Evolutionary conservation across 2,329 filamentous ascomycete genomes (phyloP), one percentile per base, ranked within the genome.

Genomic region (Monosporascus ibericus): DNA sequence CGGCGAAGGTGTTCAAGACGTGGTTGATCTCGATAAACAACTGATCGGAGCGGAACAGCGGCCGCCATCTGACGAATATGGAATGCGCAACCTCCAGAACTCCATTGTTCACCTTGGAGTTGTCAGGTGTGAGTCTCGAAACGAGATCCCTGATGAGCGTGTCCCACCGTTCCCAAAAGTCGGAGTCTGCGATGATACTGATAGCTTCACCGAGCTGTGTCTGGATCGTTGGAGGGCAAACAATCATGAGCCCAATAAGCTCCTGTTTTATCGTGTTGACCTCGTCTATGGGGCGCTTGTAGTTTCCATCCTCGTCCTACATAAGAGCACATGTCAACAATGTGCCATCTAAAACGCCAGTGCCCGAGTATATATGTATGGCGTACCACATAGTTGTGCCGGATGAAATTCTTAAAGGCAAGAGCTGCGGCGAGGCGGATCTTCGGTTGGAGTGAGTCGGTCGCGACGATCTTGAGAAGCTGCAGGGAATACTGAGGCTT

Each of bases 341-440:
- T 34, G 30, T 11, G 30, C 30, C 30, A 34, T 34, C 30, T 11
- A 14, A 34, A 34, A 14, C 30, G 5, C 30, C 9, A 34, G 30
- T 5, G 30, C 30, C 30, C 30, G 30, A 5, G 11, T 2, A 34
- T 34, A 3, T 34, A 34, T 34, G 30, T 34, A 34, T 34, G 30
- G 30, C 82, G 61, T 72, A 87, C 85, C 63, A 90, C 89, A 84
- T 95, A 99, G 77, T 91, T 94, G 67, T 88, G 84, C 71, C 88
- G 88, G 66, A 99, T 91, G 71, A 96, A 95, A 76, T 99, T 99
- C 75, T 99, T 99, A 82, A 99, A 99, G 75, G 89, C 94, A 55
- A 99, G 80, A 27, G 94, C 90, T 64, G 88, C 90, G 6, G 92
- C 84, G 42, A 99, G 84, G 57, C 94, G 86, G 55, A 89, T 94